phyloP scores from a whole-genome alignment of 2,329 filamentous ascomycete genomes.

The Albifimbria verrucaria region DNA sequence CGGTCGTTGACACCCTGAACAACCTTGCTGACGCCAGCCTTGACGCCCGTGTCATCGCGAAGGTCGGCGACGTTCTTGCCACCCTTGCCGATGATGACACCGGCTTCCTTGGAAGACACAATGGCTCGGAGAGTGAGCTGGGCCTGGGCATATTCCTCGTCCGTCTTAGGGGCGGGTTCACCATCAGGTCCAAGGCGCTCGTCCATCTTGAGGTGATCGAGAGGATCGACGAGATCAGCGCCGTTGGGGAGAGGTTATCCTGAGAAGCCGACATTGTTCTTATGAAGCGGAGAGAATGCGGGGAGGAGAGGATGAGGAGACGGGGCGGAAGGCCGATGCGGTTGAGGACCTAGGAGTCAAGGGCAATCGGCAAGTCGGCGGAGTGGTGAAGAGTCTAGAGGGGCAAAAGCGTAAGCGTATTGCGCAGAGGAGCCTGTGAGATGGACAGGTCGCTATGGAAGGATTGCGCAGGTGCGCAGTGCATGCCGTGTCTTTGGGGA shows the following conservation, averaged over 20 bases:
- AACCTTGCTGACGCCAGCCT: constrained; percentile 97
- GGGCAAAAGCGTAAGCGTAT: background rate
- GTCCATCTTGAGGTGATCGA: constrained; percentile 65
- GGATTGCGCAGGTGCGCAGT: background rate
- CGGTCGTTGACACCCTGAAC: constrained; percentile 97
- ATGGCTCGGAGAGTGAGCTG: constrained; percentile 95
- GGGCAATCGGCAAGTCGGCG: constrained; percentile 6
- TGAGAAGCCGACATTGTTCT: constrained; percentile 60
- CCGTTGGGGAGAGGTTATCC: constrained; percentile 56
- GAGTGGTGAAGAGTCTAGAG: constrained; percentile 5
- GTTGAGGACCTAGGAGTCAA: background rate
- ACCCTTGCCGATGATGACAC: constrained; percentile 97
- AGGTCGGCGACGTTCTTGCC: constrained; percentile 98
- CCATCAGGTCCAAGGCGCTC: constrained; percentile 70
- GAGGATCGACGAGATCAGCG: constrained; percentile 56
- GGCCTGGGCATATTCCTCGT: constrained; percentile 92
- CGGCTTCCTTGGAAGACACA: constrained; percentile 97
- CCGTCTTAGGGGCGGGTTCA: constrained; percentile 81
- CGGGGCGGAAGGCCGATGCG: constrained; percentile 1
- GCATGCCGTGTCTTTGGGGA: background rate
- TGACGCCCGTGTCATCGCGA: constrained; percentile 95
- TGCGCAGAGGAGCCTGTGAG: background rate
- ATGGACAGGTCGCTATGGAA: constrained; percentile 1
- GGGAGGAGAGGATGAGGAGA: constrained; percentile 11
- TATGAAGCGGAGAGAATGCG: constrained; percentile 15